These are phyloP conservation scores for Xylaria nigripes DNA, from an alignment of 495 filamentous ascomycete species.

Conservation along the genomic window DNA sequence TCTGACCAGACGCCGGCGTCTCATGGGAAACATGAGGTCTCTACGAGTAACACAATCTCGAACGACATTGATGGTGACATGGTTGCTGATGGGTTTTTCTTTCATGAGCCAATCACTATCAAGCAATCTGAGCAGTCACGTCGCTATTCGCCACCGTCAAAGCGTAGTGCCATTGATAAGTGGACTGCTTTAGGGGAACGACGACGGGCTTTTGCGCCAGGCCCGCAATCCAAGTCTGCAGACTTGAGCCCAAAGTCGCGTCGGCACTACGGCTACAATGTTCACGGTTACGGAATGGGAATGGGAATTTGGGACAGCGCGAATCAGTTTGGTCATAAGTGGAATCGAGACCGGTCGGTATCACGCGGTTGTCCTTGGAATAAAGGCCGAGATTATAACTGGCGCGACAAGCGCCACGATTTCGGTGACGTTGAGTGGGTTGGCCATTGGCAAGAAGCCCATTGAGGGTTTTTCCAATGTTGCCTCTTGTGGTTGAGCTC, in stretches of 20 bases:
- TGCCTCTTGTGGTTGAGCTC: slow-evolving; percentile 50
- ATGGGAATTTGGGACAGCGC: slow-evolving; percentile 29
- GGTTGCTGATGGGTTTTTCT: slow-evolving; percentile 58
- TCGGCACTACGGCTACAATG: slow-evolving; percentile 28
- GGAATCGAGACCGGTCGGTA: slow-evolving; percentile 40
- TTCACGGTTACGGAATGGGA: slow-evolving; percentile 27
- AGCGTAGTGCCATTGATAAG: slow-evolving; percentile 60
- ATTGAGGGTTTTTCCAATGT: slow-evolving; percentile 30
- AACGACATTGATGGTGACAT: slow-evolving; percentile 48
- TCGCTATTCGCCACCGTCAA: slow-evolving; percentile 44
- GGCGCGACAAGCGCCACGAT: slow-evolving; percentile 60
- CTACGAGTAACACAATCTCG: slow-evolving; percentile 32
- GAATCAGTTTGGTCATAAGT: slow-evolving; percentile 22
- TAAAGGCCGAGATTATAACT: slow-evolving; percentile 43
- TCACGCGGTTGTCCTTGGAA: slow-evolving; percentile 37
- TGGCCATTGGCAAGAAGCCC: slow-evolving; percentile 70
- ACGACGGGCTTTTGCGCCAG: slow-evolving; percentile 55
- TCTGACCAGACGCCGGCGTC: slow-evolving; percentile 38
- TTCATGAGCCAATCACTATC: slow-evolving; percentile 50
- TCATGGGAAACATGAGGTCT: slow-evolving; percentile 32
- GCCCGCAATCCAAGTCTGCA: slow-evolving; percentile 34
- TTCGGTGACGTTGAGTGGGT: slow-evolving; percentile 80
- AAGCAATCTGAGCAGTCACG: slow-evolving; percentile 26
- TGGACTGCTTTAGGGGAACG: slow-evolving; percentile 81
- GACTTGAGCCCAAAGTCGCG: slow-evolving; percentile 36